These are phyloP conservation scores for Malbranchea cinnamomea DNA, from an alignment of 2,329 filamentous ascomycete species.

Conservation along the genomic window DNA sequence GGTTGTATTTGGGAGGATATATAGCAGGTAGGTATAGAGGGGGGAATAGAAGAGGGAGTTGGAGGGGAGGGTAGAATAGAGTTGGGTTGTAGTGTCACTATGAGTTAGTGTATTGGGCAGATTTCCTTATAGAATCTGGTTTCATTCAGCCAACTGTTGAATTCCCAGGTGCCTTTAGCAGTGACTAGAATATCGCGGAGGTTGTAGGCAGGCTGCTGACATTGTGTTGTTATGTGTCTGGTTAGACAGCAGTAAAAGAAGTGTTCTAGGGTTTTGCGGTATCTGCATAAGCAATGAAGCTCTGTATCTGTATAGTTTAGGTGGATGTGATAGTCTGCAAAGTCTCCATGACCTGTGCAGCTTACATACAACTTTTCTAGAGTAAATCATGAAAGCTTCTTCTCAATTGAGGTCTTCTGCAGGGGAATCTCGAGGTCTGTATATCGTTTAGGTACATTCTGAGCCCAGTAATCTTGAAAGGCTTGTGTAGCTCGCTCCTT, in stretches of 20 bases:
- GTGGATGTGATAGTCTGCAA: background rate
- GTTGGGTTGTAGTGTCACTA: too few relatives aligned
- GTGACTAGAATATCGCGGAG: background rate
- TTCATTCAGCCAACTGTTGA: background rate
- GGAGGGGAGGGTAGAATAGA: too few relatives aligned
- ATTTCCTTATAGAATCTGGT: background rate
- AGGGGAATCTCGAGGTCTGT: background rate
- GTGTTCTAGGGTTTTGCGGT: constrained; percentile 1
- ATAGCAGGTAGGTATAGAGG: too few relatives aligned
- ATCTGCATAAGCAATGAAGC: background rate
- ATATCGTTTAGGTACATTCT: background rate
- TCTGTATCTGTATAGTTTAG: constrained; percentile 1
- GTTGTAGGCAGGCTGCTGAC: background rate
- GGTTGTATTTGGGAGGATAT: too few relatives aligned
- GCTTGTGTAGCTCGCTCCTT: background rate
- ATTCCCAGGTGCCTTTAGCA: background rate
- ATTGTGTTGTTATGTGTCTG: background rate
- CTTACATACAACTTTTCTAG: too few relatives aligned
- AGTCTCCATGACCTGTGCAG: constrained; percentile 1
- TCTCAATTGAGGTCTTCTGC: background rate
- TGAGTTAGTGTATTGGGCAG: constrained; percentile 1
- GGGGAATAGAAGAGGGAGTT: too few relatives aligned
- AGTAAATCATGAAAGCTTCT: too few relatives aligned
- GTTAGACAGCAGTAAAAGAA: constrained; percentile 1
- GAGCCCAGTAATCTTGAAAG: background rate